Evolutionary conservation across 2,329 filamentous ascomycete species (phyloP).

Genomic region (Pseudogymnoascus sp.): DNA sequence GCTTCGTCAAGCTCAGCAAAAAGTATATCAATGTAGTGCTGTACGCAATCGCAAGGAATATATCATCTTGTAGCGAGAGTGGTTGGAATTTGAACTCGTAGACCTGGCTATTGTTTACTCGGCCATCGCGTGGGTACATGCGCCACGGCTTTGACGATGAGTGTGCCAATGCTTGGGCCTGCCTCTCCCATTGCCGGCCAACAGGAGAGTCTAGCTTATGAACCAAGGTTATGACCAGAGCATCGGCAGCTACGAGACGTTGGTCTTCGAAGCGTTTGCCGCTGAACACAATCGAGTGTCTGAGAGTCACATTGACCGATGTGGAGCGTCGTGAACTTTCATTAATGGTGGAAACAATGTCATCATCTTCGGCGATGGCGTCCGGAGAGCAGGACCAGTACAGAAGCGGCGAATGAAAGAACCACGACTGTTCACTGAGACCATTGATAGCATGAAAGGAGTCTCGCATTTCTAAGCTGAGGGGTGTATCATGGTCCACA

Average conservation of each 20-base stretch:
- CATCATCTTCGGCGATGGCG: conserved; percentile 47
- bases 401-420: conserved; percentile 73
- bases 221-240: conserved; percentile 68
- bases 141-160: conserved; percentile 45
- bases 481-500: conserved; percentile 17
- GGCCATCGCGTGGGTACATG: conserved; percentile 53
- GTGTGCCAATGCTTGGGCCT: conserved; percentile 43
- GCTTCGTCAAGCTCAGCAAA: conserved; percentile 55
- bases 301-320: conserved; percentile 63
- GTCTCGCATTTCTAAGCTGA: conserved; percentile 37
- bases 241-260: conserved; percentile 62
- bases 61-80: conserved; percentile 57
- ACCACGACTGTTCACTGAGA: conserved; percentile 57
- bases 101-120: conserved; percentile 47
- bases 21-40: conserved; percentile 56
- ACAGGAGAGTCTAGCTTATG: conserved; percentile 58
- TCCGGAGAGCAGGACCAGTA: conserved; percentile 67
- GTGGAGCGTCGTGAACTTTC: conserved; percentile 52
- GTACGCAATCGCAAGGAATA: conserved; percentile 58
- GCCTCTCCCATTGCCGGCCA: conserved; percentile 56
- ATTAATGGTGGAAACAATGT: conserved; percentile 65
- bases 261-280: conserved; percentile 68
- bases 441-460: conserved; percentile 51
- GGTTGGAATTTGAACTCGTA: conserved; percentile 75
- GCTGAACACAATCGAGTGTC: conserved; percentile 73